These are phyloP conservation scores for Botrytis aclada DNA, from an alignment of 2,329 filamentous ascomycete genomes.

Conservation along the genomic window DNA sequence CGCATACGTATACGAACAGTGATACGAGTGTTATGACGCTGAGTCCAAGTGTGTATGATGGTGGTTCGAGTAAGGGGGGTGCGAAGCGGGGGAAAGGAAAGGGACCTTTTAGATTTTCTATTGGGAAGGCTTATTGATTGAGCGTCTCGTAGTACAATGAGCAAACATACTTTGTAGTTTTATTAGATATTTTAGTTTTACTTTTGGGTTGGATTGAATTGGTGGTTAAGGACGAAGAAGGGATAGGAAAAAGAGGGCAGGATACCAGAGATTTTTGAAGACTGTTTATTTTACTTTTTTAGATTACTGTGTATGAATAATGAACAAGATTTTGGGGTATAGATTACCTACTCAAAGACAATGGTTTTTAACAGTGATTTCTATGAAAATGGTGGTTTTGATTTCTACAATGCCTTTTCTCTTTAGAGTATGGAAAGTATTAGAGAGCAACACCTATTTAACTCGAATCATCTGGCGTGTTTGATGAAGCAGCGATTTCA, in stretches of 20 bases:
- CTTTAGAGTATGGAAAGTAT: neutral
- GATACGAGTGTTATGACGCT: neutral
- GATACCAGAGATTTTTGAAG: neutral
- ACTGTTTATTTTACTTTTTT: neutral
- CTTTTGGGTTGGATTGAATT: neutral
- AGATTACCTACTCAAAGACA: neutral
- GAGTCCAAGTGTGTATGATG: slow-evolving; percentile 13
- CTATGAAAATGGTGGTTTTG: neutral
- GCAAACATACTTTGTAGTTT: neutral
- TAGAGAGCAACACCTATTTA: neutral
- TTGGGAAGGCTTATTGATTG: slow-evolving; percentile 16
- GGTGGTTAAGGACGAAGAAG: neutral
- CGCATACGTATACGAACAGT: neutral
- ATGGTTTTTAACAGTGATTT: neutral
- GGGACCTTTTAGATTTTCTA: neutral
- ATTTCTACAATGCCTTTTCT: neutral
- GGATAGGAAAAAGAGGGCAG: neutral
- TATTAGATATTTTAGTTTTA: neutral
- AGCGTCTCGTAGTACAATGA: neutral
- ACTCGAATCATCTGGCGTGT: neutral
- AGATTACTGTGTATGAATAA: neutral
- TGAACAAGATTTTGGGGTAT: neutral
- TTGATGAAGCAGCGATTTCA: neutral
- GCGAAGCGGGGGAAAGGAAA: neutral
- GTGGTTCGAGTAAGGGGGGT: neutral